Conservation (phyloP, 2,329 filamentous ascomycete genomes). For the Stylonectria norvegica region DNA sequence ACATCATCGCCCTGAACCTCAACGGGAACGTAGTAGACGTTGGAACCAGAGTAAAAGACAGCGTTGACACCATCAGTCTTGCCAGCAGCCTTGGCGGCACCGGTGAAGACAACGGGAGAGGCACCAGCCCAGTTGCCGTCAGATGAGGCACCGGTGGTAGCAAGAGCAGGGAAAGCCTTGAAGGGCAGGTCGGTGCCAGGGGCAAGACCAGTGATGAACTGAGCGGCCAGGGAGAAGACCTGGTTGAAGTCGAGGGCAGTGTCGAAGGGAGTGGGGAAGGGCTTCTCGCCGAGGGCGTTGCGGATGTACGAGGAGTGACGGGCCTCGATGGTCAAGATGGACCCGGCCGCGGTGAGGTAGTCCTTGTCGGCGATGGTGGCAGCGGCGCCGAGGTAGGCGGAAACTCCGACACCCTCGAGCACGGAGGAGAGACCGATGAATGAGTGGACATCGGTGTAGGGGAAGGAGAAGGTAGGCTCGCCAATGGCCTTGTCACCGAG, state of each 20-base stretch:
- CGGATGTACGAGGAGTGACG: constrained; percentile 62
- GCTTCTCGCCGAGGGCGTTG: constrained; percentile 42
- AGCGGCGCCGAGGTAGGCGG: constrained; percentile 61
- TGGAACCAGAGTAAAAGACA: constrained; percentile 15
- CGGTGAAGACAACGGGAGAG: constrained; percentile 3
- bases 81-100: constrained; percentile 7
- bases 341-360: constrained; percentile 58
- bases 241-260: constrained; percentile 54
- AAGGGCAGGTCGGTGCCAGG: constrained; percentile 53
- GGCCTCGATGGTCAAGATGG: constrained; percentile 61
- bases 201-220: constrained; percentile 57
- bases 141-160: constrained; percentile 21
- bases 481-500: constrained; percentile 49
- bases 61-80: constrained; percentile 6
- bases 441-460: constrained; percentile 52
- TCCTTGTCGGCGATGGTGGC: constrained; percentile 54
- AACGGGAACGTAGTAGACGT: constrained; percentile 18
- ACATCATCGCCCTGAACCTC: constrained; percentile 6
- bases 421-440: constrained; percentile 62
- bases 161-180: constrained; percentile 55
- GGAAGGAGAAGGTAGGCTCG: constrained; percentile 58
- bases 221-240: constrained; percentile 62
- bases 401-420: constrained; percentile 63
- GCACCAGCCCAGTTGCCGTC: not conserved
- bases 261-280: constrained; percentile 60